phyloP scores from a whole-genome alignment of 495 filamentous ascomycete species.

The Penicillium atrosanguineum region DNA sequence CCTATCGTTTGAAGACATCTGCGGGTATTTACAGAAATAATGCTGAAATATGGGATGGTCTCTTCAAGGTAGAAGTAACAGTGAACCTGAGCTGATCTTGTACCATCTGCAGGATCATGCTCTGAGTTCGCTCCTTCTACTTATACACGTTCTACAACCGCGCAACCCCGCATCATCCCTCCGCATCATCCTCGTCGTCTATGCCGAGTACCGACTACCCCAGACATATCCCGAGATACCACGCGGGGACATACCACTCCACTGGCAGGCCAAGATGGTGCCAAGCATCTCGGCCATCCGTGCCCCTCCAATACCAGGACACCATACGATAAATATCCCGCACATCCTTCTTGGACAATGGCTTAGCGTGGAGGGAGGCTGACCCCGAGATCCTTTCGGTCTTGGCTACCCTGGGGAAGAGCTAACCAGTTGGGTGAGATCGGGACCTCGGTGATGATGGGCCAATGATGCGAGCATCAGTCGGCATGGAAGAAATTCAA shows the following conservation, averaged over 20 bases:
- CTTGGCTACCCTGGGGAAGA: conserved; percentile 11
- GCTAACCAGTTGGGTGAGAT: conserved; percentile 4
- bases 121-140: not conserved
- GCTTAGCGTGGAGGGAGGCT: conserved; percentile 15
- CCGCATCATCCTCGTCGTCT: conserved; percentile 16
- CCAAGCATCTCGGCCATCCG: conserved; percentile 16
- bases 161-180: conserved; percentile 12
- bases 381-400: conserved; percentile 15
- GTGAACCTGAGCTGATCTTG: not conserved
- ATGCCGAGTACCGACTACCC: conserved; percentile 4
- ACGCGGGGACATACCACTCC: conserved; percentile 11
- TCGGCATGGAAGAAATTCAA: not conserved
- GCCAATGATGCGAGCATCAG: conserved; percentile 9
- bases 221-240: conserved; percentile 4
- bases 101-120: not conserved
- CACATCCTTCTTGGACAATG: conserved; percentile 5
- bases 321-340: conserved; percentile 10
- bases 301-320: conserved; percentile 14
- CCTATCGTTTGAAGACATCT: conserved; percentile 38
- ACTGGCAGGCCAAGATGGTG: conserved; percentile 16
- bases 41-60: not conserved
- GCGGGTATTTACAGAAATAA: not conserved
- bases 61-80: not conserved
- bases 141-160: not conserved
- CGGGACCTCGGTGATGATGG: conserved; percentile 10